Percentiles rank a stretch among this genome's conserved stretches.
Conservation (phyloP, 768 basidiomycete species). For the Tricholoma sp. region DNA sequence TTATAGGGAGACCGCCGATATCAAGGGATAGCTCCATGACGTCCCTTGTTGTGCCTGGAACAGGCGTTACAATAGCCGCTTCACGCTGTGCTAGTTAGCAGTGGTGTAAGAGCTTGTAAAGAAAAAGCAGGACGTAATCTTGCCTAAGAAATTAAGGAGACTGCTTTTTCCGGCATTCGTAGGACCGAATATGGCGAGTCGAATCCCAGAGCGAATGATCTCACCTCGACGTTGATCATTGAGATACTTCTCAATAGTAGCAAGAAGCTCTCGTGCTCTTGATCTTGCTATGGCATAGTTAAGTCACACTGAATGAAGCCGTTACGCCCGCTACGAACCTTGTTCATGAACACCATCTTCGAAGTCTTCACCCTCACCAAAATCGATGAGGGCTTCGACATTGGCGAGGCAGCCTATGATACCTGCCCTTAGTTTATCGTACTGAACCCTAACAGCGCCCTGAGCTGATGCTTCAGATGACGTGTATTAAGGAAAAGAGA, state of each 20-base stretch:
- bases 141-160: slow-evolving; percentile 79
- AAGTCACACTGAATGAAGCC: neutral
- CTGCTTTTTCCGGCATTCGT: slow-evolving; percentile 95
- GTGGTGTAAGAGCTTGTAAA: neutral
- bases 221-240: slow-evolving; percentile 75
- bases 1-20: slow-evolving; percentile 79
- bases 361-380: slow-evolving; percentile 87
- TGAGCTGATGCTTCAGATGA: slow-evolving; percentile 24
- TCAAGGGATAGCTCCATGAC: slow-evolving; percentile 82
- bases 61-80: slow-evolving; percentile 83
- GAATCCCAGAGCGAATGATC: slow-evolving; percentile 76
- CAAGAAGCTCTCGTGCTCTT: slow-evolving; percentile 44
- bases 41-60: slow-evolving; percentile 89
- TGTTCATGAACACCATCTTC: slow-evolving; percentile 75
- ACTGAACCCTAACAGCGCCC: slow-evolving; percentile 58
- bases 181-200: slow-evolving; percentile 85
- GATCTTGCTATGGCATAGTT: slow-evolving; percentile 40
- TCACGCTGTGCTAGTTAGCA: slow-evolving; percentile 64
- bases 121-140: slow-evolving; percentile 7
- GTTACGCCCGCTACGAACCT: slow-evolving; percentile 37
- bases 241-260: slow-evolving; percentile 51
- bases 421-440: slow-evolving; percentile 57
- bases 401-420: slow-evolving; percentile 72
- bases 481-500: neutral
- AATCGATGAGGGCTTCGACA: slow-evolving; percentile 88